Evolutionary conservation across 768 basidiomycete genomes (phyloP), one percentile per base, ranked within the genome.

Genomic region (Candolleomyces aberdarensis): DNA sequence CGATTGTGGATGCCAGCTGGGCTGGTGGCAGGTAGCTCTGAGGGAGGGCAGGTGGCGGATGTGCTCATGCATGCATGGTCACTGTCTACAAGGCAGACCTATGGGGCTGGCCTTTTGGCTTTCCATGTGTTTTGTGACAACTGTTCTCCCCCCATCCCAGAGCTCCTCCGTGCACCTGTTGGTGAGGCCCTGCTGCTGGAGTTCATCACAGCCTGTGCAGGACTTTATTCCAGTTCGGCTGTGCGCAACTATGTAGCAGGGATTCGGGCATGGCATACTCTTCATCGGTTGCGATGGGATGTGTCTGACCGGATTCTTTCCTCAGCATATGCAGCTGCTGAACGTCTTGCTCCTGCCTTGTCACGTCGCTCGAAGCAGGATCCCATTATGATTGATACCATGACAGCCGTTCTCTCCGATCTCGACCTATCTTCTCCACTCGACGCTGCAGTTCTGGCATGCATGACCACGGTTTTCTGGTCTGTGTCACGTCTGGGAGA

Each of bases 241-340:
- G 39, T 76, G n/a, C n/a, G n/a, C n/a, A n/a, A n/a, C n/a, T n/a
- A n/a, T n/a, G n/a, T n/a, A n/a, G n/a, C n/a, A n/a, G 0, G 64
- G 0, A 58, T 77, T 3, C 63, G 68, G 0, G 75, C 75, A 0
- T 79, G 78, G 76, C 75, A 79, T 64, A 65, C 70, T 44, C 31
- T 77, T 0, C 77, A 79, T 57, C 51, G 48, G n/a, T 19, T 49
- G 13, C 2, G 40, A 15, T 59, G 62, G 63, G 15, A 32, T 20
- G 43, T 57, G 15, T 19, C 58, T 39, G 19, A 40, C 10, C 10
- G 13, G 5, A 22, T 61, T 32, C 7, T 62, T 17, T 26, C 54
- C n/a, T 20, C 47, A 22, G 39, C 54, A 7, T 53, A 62, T 6
- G 55, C 54, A 39, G 63, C 48, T 17, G 63, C 58, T 2, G 49